A percentile compares a stretch with the other conserved stretches of the same genome.
These are phyloP conservation scores for Phytophthora colocasiae DNA, from an alignment of 352 stramenopile genomes.

Conservation along the genomic window DNA sequence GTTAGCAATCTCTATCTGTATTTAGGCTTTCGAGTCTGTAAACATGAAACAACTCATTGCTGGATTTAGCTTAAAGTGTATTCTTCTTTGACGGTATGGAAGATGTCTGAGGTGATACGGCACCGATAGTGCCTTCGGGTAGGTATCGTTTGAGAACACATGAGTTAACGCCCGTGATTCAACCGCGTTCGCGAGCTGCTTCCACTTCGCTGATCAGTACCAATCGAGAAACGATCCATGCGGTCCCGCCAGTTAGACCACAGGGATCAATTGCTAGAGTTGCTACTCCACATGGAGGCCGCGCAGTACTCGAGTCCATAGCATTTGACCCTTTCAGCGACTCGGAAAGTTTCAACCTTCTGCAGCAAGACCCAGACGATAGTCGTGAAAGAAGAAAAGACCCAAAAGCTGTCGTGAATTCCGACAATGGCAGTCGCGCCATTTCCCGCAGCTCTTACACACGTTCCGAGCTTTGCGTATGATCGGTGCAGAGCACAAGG, in stretches of 20 bases:
- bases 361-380: constrained; percentile 33
- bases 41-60: not conserved
- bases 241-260: not conserved
- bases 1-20: not conserved
- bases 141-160: constrained; percentile 29
- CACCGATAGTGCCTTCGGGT: not conserved
- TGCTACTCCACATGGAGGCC: constrained; percentile 1
- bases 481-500: constrained; percentile 4
- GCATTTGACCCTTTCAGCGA: constrained; percentile 56
- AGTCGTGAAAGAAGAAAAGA: constrained; percentile 29
- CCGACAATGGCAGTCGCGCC: constrained; percentile 34
- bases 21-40: constrained; percentile 2
- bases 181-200: constrained; percentile 6
- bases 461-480: constrained; percentile 21
- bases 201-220: constrained; percentile 4
- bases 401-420: constrained; percentile 33
- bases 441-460: constrained; percentile 45
- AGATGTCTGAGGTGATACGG: constrained; percentile 2
- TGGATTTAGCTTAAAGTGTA: not conserved
- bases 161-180: constrained; percentile 24
- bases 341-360: constrained; percentile 37
- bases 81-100: constrained; percentile 1
- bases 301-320: constrained; percentile 34
- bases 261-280: not conserved
- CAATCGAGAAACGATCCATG: constrained; percentile 3